Percentiles rank a stretch among this genome's conserved stretches.
Evolutionary conservation across 495 filamentous ascomycete species (phyloP).

Genomic region (Penicillium taxi): DNA sequence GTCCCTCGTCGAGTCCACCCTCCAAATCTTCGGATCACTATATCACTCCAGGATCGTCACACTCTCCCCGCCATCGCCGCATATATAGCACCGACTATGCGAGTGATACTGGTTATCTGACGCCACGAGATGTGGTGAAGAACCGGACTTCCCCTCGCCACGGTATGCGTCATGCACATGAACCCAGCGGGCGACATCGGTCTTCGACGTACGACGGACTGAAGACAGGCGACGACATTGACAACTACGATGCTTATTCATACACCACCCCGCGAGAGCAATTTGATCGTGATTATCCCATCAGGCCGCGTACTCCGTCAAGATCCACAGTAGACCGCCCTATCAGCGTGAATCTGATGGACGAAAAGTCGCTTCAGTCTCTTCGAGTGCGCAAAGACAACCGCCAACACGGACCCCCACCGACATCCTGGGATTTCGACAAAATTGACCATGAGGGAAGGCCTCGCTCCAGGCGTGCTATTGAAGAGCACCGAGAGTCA

Average conservation of each 20-base stretch:
- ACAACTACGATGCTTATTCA: conserved; percentile 54
- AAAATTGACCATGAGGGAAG: conserved; percentile 40
- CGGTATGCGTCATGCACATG: conserved; percentile 19
- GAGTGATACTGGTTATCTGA: conserved; percentile 31
- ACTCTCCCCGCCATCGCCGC: conserved; percentile 23
- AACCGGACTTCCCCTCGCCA: conserved; percentile 9
- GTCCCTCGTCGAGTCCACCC: conserved; percentile 26
- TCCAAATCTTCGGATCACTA: conserved; percentile 22
- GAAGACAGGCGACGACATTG: conserved; percentile 51
- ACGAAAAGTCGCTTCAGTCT: conserved; percentile 43
- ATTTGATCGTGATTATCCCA: conserved; percentile 55
- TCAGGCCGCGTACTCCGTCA: conserved; percentile 36
- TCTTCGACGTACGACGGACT: conserved; percentile 26
- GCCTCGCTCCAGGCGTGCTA: conserved; percentile 23
- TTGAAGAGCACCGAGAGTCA: conserved; percentile 24
- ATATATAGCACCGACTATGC: conserved; percentile 32
- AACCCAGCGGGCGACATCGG: conserved; percentile 16
- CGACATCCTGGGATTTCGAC: conserved; percentile 55
- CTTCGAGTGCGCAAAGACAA: conserved; percentile 29
- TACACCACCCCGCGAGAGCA: conserved; percentile 65
- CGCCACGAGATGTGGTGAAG: conserved; percentile 10
- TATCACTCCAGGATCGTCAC: conserved; percentile 21
- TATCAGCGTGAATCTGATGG: conserved; percentile 54
- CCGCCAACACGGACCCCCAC: conserved; percentile 47
- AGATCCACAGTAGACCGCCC: conserved; percentile 51